Conservation (phyloP, 345 rosid species). For the Excoecaria cochinchinensis region DNA sequence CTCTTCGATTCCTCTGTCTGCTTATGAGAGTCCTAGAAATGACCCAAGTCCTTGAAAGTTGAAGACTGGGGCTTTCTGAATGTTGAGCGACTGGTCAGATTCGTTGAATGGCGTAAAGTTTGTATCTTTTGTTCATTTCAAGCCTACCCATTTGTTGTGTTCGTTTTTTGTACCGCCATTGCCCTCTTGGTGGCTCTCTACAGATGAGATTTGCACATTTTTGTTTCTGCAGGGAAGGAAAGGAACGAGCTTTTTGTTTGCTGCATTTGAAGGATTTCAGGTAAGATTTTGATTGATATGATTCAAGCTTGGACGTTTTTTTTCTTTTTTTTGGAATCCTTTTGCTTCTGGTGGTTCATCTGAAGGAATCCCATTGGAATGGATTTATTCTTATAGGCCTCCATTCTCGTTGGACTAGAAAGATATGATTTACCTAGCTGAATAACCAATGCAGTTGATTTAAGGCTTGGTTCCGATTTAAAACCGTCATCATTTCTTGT, state of each 20-base stretch:
- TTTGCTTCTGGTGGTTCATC: background rate
- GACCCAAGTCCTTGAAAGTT: slow-evolving; percentile 22
- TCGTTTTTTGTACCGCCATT: slow-evolving; percentile 16
- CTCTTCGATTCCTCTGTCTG: background rate
- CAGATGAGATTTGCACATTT: slow-evolving; percentile 21
- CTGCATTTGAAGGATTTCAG: slow-evolving; percentile 24
- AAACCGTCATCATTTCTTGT: background rate
- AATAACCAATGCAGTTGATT: slow-evolving; percentile 29
- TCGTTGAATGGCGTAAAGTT: slow-evolving; percentile 15
- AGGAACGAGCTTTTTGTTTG: slow-evolving; percentile 15
- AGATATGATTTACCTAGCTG: slow-evolving; percentile 17
- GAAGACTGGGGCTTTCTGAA: slow-evolving; percentile 7
- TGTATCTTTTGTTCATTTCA: slow-evolving; percentile 23
- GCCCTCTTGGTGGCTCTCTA: slow-evolving; percentile 9
- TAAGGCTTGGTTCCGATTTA: slow-evolving; percentile 13
- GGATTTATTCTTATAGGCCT: background rate
- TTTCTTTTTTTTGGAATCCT: background rate
- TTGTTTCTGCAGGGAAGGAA: slow-evolving; percentile 4
- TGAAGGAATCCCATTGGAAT: background rate
- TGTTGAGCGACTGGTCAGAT: slow-evolving; percentile 19
- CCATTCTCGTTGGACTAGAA: background rate
- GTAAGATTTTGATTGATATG: slow-evolving; percentile 20
- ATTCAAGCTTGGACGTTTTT: background rate
- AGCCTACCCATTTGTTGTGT: slow-evolving; percentile 27
- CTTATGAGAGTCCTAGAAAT: background rate